Evolutionary conservation across 306 rosid species (phyloP), one percentile per base, ranked within the genome.

Genomic region (Prunus mume): DNA sequence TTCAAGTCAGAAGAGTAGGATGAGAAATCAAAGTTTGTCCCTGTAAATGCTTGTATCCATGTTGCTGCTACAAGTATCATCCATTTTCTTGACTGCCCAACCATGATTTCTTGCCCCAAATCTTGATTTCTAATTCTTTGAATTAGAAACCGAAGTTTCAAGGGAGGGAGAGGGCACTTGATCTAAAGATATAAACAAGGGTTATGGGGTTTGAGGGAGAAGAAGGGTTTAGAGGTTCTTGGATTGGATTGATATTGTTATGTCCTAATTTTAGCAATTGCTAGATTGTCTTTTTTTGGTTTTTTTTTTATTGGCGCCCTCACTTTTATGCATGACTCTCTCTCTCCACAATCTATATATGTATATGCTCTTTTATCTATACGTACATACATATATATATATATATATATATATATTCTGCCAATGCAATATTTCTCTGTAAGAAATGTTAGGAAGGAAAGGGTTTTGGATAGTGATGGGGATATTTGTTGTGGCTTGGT

Each of bases 21-120:
- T 27, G 97, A 86, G 87, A 91, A 89, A 43, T 91, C 97, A 69
- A 91, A 85, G 84, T 91, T 89, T 11, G 97, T 91, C 8, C 97
- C 94, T 0, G 94, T 89, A 57, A 91, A 86, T n/a, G 92, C 89
- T 41, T 89, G 94, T 24, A 89, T 65, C 97, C 97, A 91, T 49
- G 75, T 85, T 7, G 91, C 47, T 28, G 85, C 91, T 17, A 83
- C 56, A 1, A 89, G 74, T 6, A 89, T 52, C 83, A 80, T 80
- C 97, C 94, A 91, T 64, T 89, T 89, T 38, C 88, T 61, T 12
- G 87, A 86, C 73, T 87, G 85, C 15, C 69, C 82, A 3, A 54
- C 68, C 85, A 87, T 65, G 34, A 0, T 50, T 78, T 28, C 15
- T 24, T 25, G 47, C 22, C 1, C 45, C 24, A 63, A 63, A 63